Percentiles rank a stretch among this genome's conserved stretches.
These are phyloP conservation scores for Ganoderma sinense DNA, from an alignment of 1,284 basidiomycete genomes.

Conservation along the genomic window DNA sequence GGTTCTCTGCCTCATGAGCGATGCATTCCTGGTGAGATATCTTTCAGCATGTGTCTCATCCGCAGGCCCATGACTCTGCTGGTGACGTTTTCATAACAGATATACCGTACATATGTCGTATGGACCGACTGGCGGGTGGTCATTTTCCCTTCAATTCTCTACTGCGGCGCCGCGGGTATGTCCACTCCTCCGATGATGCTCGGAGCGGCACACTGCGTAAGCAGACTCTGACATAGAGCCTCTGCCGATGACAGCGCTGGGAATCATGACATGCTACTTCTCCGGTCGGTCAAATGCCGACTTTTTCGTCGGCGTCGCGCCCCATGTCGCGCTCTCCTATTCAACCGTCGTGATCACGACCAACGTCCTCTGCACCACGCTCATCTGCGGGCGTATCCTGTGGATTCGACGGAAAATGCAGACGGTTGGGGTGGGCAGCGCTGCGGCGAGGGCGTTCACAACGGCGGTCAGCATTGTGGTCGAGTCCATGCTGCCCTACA, in stretches of 20 bases:
- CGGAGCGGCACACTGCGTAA: background rate
- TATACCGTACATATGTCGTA: constrained; percentile 23
- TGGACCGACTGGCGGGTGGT: constrained; percentile 20
- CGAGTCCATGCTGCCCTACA: constrained; percentile 23
- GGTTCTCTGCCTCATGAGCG: constrained; percentile 15
- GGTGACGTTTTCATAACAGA: background rate
- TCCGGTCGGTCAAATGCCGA: background rate
- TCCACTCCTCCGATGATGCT: background rate
- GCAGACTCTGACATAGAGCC: background rate
- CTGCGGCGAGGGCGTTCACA: constrained; percentile 17
- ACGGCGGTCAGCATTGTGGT: constrained; percentile 17
- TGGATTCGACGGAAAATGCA: constrained; percentile 11
- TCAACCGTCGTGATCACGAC: constrained; percentile 16
- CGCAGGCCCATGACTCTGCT: background rate
- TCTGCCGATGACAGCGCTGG: constrained; percentile 9
- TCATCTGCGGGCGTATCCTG: constrained; percentile 24
- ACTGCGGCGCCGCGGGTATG: constrained; percentile 12
- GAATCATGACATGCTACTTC: constrained; percentile 22
- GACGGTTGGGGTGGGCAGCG: constrained; percentile 9
- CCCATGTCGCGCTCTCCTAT: constrained; percentile 15
- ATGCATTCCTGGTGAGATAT: constrained; percentile 22
- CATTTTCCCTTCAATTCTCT: constrained; percentile 17
- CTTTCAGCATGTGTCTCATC: background rate
- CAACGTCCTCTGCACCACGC: constrained; percentile 19
- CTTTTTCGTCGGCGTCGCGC: background rate